Percentiles rank a stretch among this genome's conserved stretches.
Evolutionary conservation across 305 asterid species (phyloP).

Genomic region (Andrographis paniculata): DNA sequence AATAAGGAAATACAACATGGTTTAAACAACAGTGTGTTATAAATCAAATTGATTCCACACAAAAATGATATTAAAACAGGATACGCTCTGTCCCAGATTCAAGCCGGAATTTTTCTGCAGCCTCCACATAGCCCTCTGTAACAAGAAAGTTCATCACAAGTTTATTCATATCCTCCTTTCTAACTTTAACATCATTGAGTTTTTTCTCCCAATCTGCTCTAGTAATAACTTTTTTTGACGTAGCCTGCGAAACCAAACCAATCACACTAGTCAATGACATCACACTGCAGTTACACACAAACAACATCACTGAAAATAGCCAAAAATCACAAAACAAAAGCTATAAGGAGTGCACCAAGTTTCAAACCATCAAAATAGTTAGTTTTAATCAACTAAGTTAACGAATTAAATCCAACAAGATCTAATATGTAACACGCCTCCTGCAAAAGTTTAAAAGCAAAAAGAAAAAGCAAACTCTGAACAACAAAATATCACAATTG

Average conservation of each 20-base stretch:
- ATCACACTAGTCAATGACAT: neutral
- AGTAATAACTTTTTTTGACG: conserved; percentile 63
- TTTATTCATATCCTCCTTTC: conserved; percentile 63
- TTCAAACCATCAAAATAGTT: too few relatives aligned
- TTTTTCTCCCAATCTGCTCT: conserved; percentile 59
- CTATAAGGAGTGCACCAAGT: neutral
- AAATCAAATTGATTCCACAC: neutral
- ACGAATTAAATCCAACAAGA: too few relatives aligned
- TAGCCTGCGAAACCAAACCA: conserved; percentile 31
- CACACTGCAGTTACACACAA: neutral
- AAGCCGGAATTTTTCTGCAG: conserved; percentile 55
- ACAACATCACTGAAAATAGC: too few relatives aligned
- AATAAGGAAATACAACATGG: conserved; percentile 60
- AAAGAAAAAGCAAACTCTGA: too few relatives aligned
- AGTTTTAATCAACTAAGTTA: too few relatives aligned
- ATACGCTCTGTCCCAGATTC: conserved; percentile 89
- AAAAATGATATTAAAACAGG: conserved; percentile 14
- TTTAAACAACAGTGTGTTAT: too few relatives aligned
- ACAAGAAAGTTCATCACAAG: conserved; percentile 71
- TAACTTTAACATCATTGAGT: conserved; percentile 42
- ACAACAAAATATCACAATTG: too few relatives aligned
- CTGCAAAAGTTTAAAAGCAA: too few relatives aligned
- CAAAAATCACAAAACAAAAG: neutral
- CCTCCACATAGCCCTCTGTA: conserved; percentile 64
- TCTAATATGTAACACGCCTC: too few relatives aligned